Evolutionary conservation across 2,329 filamentous ascomycete genomes (phyloP), one percentile per base, ranked within the genome.

Genomic region (Monilinia vaccinii-corymbosi): DNA sequence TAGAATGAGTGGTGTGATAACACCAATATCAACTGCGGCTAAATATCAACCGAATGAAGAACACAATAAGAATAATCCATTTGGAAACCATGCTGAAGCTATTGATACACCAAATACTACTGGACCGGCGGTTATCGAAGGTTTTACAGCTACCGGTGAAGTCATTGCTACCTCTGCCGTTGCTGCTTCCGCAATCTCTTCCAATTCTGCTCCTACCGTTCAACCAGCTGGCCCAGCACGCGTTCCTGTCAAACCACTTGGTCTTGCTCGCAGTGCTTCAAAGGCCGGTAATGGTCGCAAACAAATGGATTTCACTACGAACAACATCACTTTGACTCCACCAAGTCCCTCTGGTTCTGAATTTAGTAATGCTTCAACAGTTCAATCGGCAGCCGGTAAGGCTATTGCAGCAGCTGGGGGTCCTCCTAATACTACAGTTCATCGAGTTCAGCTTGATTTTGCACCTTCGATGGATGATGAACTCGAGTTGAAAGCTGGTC

Each of bases 371-470:
- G 77, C 78, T 62, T 82, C 81, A 31, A 75, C 81, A 62, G 69
- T 73, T 52, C 64, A 65, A 58, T 80, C 80, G 4, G 72, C 75
- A 44, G 77, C 79, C 38, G 83, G 81, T 47, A 80, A 79, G 13
- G 84, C 81, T 47, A 86, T 86, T 66, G 82, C 81, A 14, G 82
- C 81, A 55, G 82, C 83, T 48, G 83, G 81, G 60, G 84, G 83
- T 21, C 83, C 85, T 25, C 71, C 76, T 42, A 75, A 78, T 63
- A 78, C 82, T 60, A 74, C 89, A 65, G 92, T 97, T 59, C 88
- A 97, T 74, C 90, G 94, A 64, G 90, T 97, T 38, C 90, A 97
- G 73, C 84, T 97, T 67, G 92, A 97, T 73, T 99, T 97, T 75
- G 88, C 85, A 73, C 92, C 94, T 31, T 93, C 89, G 4, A 87